Conservation (phyloP, 2,329 filamentous ascomycete genomes). For the Diplocarpon rosae region DNA sequence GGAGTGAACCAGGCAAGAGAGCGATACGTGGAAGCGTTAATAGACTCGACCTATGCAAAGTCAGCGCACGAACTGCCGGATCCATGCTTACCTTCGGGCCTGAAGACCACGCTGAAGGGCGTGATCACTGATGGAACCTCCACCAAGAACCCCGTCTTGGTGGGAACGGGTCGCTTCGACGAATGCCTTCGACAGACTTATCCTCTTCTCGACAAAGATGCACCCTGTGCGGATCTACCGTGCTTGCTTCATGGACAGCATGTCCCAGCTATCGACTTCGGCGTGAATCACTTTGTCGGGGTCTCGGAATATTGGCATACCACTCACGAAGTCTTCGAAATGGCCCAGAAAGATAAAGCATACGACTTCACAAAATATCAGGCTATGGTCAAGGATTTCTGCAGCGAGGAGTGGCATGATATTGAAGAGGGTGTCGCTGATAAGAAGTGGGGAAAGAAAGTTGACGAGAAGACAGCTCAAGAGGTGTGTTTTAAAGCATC, state of each 20-base stretch:
- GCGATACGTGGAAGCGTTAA: conserved; percentile 70
- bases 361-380: conserved; percentile 92
- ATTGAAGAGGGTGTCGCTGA: conserved; percentile 56
- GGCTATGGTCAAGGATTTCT: conserved; percentile 72
- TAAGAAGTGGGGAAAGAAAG: conserved; percentile 67
- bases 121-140: conserved; percentile 34
- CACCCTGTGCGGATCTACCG: conserved; percentile 68
- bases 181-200: conserved; percentile 75
- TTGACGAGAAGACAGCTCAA: conserved; percentile 61
- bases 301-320: conserved; percentile 99
- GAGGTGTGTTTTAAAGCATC: conserved; percentile 96
- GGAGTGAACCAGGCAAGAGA: conserved; percentile 89
- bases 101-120: conserved; percentile 66
- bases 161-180: conserved; percentile 80
- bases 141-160: conserved; percentile 40
- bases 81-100: conserved; percentile 74
- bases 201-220: conserved; percentile 81
- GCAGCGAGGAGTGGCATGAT: conserved; percentile 67
- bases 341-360: conserved; percentile 61
- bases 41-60: conserved; percentile 50
- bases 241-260: conserved; percentile 87
- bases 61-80: conserved; percentile 65
- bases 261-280: conserved; percentile 90
- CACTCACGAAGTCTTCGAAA: conserved; percentile 84
- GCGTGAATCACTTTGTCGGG: conserved; percentile 93